Evolutionary conservation across 1,284 basidiomycete species (phyloP).

Genomic region (Neonothopanus nambi): DNA sequence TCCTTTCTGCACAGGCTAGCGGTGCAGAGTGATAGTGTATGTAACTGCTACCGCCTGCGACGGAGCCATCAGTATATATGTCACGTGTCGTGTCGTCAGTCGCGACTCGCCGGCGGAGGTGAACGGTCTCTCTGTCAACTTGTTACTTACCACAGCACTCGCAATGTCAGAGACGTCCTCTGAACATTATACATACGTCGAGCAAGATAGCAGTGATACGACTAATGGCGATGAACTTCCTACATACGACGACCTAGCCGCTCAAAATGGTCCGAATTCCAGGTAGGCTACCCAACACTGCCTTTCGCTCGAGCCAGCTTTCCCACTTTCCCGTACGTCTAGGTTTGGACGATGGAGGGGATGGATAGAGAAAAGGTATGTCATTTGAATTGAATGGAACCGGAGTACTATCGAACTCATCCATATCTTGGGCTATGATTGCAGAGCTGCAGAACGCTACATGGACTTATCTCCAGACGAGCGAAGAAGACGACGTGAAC

Average conservation of each 20-base stretch:
- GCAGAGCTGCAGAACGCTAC: conserved; percentile 80
- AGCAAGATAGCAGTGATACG: conserved; percentile 53
- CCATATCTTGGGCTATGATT: conserved; percentile 3
- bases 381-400: neutral
- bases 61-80: too few relatives aligned
- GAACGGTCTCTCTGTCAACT: too few relatives aligned
- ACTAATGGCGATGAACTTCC: conserved; percentile 61
- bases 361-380: conserved; percentile 83
- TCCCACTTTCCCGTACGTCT: conserved; percentile 16
- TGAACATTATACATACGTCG: conserved; percentile 32
- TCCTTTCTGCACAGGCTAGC: too few relatives aligned
- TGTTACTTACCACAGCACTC: neutral
- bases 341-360: conserved; percentile 82
- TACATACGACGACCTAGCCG: conserved; percentile 73
- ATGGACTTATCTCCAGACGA: conserved; percentile 61
- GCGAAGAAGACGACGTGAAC: conserved; percentile 51
- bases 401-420: conserved; percentile 8
- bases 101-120: neutral
- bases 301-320: conserved; percentile 14
- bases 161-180: conserved; percentile 4
- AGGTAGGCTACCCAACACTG: conserved; percentile 41
- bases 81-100: too few relatives aligned
- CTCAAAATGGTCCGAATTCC: conserved; percentile 74
- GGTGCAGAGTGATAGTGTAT: too few relatives aligned
- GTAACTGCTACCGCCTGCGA: too few relatives aligned